Percentiles rank a stretch among this genome's conserved stretches.
phyloP scores from a whole-genome alignment of 495 filamentous ascomycete species.

The Aspergillus carlsbadensis region DNA sequence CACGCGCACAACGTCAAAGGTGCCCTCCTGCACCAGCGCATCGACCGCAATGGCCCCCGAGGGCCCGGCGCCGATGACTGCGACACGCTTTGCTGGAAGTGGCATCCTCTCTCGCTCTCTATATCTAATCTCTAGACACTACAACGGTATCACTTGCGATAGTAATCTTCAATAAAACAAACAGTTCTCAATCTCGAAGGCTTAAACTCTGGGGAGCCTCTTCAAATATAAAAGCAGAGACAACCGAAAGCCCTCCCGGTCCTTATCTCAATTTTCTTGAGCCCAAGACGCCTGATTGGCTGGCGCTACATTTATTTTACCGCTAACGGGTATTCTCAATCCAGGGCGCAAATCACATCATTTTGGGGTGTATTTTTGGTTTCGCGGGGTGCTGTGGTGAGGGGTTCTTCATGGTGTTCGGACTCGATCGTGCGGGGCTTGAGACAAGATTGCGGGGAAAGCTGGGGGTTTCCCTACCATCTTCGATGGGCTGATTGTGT shows the following conservation, averaged over 20 bases:
- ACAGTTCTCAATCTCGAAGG: too few species aligned
- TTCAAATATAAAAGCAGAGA: neutral
- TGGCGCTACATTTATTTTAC: neutral
- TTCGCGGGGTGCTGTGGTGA: neutral
- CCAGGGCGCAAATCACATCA: constrained; percentile 1
- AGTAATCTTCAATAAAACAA: too few species aligned
- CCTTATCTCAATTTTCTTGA: neutral
- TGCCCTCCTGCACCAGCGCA: constrained; percentile 54
- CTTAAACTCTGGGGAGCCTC: neutral
- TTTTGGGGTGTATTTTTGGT: neutral
- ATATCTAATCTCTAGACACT: neutral
- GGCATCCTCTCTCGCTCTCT: too few species aligned
- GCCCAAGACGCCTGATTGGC: neutral
- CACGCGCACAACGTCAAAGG: constrained; percentile 55
- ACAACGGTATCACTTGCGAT: too few species aligned
- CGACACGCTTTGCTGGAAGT: constrained; percentile 45
- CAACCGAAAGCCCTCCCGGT: neutral
- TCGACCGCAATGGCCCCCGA: constrained; percentile 58
- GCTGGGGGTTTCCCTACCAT: too few species aligned
- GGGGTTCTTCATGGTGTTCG: neutral
- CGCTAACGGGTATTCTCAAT: constrained; percentile 6
- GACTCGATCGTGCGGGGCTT: neutral
- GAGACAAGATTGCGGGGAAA: neutral
- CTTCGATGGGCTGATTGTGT: too few species aligned
- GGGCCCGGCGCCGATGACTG: constrained; percentile 59